Evolutionary conservation across 139 green algal genomes (phyloP).

Genomic region (Chlamydomonas eustigma): DNA sequence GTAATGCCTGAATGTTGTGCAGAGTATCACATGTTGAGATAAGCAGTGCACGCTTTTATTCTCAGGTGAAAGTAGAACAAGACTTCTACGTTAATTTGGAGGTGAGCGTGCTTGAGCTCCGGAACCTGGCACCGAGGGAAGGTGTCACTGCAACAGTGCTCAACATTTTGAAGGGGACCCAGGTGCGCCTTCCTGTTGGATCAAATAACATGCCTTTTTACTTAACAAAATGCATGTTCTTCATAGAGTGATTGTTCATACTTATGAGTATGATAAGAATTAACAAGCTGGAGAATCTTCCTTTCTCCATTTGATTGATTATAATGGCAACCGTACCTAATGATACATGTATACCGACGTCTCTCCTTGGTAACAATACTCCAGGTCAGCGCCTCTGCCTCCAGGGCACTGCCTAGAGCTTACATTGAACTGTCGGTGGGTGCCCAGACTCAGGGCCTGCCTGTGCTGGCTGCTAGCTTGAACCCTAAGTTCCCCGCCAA

Average conservation of each 20-base stretch:
- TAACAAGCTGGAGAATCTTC: too few relatives aligned
- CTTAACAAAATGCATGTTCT: too few relatives aligned
- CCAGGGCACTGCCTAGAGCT: constrained; percentile 17
- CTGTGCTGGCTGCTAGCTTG: not conserved
- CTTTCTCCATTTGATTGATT: too few relatives aligned
- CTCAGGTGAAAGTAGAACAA: not conserved
- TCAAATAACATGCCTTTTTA: too few relatives aligned
- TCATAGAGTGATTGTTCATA: too few relatives aligned
- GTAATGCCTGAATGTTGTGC: too few relatives aligned
- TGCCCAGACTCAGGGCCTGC: not conserved
- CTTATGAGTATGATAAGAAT: too few relatives aligned
- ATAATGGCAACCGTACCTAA: too few relatives aligned
- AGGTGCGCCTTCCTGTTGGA: too few relatives aligned
- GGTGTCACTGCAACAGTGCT: constrained; percentile 24
- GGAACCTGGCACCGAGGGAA: constrained; percentile 23
- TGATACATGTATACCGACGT: too few relatives aligned
- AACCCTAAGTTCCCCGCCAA: constrained; percentile 13
- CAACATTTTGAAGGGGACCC: constrained; percentile 7
- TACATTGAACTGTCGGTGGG: constrained; percentile 9
- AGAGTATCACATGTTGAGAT: too few relatives aligned
- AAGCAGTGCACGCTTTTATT: too few relatives aligned
- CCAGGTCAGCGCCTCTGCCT: not conserved
- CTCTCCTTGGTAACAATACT: constrained; percentile 1
- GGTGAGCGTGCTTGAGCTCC: constrained; percentile 19
- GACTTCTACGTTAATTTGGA: constrained; percentile 9